Percentiles rank a stretch among this genome's conserved stretches.
Evolutionary conservation across 73 alveolate genomes (phyloP).

Genomic region (Paramecium pentaurelia): DNA sequence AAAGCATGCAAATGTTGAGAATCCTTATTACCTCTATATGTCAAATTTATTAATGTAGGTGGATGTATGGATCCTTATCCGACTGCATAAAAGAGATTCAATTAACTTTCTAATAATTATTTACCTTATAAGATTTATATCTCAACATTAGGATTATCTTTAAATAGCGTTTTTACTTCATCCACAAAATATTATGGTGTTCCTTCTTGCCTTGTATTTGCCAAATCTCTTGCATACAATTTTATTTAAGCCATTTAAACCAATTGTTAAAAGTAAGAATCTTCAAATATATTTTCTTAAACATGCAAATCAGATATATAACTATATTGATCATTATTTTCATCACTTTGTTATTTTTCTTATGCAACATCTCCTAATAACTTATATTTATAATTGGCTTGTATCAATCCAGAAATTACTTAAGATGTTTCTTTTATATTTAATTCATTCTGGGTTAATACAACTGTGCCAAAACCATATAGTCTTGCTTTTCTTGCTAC

Average conservation of each 20-base stretch:
- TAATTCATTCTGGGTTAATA: background rate
- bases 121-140: constrained; percentile 77
- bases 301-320: constrained; percentile 14
- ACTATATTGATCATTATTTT: background rate
- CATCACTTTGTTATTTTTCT: background rate
- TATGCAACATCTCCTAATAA: background rate
- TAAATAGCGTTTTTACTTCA: constrained; percentile 61
- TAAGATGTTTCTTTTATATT: background rate
- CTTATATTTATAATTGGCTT: constrained; percentile 21
- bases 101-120: constrained; percentile 63
- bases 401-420: constrained; percentile 21
- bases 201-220: constrained; percentile 79
- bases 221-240: constrained; percentile 77
- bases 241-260: constrained; percentile 63
- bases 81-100: constrained; percentile 76
- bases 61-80: constrained; percentile 81
- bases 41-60: constrained; percentile 75
- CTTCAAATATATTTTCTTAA: background rate
- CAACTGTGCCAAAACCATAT: background rate
- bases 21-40: constrained; percentile 73
- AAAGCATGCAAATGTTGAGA: constrained; percentile 71
- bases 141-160: constrained; percentile 48
- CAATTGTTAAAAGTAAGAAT: constrained; percentile 3
- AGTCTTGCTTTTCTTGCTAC: background rate
- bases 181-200: constrained; percentile 77